Conservation (phyloP, 192 early-diverging fungal genomes). For the Entomortierella lignicola region DNA sequence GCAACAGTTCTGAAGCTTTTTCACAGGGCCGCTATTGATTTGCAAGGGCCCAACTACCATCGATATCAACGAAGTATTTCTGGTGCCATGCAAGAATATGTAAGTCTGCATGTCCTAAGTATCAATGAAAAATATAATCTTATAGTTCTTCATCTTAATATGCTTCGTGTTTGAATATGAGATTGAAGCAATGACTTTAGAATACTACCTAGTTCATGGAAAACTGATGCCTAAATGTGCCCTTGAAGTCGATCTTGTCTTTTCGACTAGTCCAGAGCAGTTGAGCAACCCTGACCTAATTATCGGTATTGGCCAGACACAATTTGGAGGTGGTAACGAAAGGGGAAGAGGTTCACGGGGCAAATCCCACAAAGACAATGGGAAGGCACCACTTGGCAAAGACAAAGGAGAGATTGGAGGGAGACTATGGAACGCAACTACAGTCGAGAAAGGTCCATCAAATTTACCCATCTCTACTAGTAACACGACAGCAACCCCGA, state of each 20-base stretch:
- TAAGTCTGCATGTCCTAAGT: conserved; percentile 14
- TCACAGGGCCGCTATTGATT: conserved; percentile 34
- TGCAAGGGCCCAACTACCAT: conserved; percentile 47
- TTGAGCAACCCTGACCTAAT: conserved; percentile 34
- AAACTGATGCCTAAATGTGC: conserved; percentile 39
- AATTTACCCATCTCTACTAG: background rate
- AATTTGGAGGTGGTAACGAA: conserved; percentile 13
- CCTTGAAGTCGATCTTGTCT: conserved; percentile 35
- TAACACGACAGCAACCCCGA: background rate
- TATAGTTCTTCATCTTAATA: too few relatives aligned
- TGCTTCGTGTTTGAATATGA: too few relatives aligned
- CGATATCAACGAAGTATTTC: conserved; percentile 47
- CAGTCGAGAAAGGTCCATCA: background rate
- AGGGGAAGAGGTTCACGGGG: conserved; percentile 15
- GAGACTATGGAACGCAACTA: background rate
- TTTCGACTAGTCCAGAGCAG: conserved; percentile 23
- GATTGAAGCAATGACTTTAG: conserved; percentile 51
- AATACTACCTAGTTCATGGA: conserved; percentile 48
- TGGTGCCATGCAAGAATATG: conserved; percentile 52
- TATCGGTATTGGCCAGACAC: conserved; percentile 28
- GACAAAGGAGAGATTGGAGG: conserved; percentile 3
- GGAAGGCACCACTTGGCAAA: conserved; percentile 27
- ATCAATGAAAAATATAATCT: too few relatives aligned
- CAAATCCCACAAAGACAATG: conserved; percentile 19
- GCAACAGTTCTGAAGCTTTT: conserved; percentile 43